Conservation (phyloP, 2,329 filamentous ascomycete species). For the Parafenestella ontariensis region DNA sequence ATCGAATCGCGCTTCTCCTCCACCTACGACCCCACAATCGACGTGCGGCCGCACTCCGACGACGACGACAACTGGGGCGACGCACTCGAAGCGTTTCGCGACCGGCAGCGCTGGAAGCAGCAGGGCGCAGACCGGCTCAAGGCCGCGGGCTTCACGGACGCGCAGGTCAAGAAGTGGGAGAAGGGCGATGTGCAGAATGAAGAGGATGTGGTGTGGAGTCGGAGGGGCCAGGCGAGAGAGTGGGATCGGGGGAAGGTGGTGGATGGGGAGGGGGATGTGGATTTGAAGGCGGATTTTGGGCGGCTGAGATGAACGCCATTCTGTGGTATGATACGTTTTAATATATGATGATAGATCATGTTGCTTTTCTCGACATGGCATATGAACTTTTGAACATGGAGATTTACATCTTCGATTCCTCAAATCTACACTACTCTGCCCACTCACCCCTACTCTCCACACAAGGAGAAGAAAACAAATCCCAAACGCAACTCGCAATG, state of each 20-base stretch:
- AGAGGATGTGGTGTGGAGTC: constrained; percentile 75
- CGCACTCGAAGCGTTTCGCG: constrained; percentile 77
- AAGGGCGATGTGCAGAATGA: constrained; percentile 67
- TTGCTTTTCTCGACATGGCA: too few relatives aligned
- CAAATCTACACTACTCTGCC: neutral
- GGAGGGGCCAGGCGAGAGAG: constrained; percentile 70
- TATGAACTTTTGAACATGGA: neutral
- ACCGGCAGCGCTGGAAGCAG: constrained; percentile 79
- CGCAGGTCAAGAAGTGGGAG: constrained; percentile 76
- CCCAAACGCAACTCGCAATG: neutral
- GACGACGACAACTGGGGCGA: constrained; percentile 77
- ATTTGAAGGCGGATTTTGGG: constrained; percentile 59
- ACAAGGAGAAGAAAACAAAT: too few relatives aligned
- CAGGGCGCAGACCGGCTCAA: constrained; percentile 78
- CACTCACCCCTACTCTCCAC: neutral
- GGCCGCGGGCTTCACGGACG: constrained; percentile 78
- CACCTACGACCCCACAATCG: constrained; percentile 65
- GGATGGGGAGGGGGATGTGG: constrained; percentile 61
- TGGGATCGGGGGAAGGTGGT: constrained; percentile 72
- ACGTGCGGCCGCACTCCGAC: constrained; percentile 59
- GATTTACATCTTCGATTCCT: neutral
- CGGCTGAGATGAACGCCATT: constrained; percentile 28
- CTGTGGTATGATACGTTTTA: too few relatives aligned
- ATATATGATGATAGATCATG: too few relatives aligned
- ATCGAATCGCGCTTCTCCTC: constrained; percentile 84